phyloP scores from a whole-genome alignment of 768 basidiomycete species.

The Leccinum truebloodii region DNA sequence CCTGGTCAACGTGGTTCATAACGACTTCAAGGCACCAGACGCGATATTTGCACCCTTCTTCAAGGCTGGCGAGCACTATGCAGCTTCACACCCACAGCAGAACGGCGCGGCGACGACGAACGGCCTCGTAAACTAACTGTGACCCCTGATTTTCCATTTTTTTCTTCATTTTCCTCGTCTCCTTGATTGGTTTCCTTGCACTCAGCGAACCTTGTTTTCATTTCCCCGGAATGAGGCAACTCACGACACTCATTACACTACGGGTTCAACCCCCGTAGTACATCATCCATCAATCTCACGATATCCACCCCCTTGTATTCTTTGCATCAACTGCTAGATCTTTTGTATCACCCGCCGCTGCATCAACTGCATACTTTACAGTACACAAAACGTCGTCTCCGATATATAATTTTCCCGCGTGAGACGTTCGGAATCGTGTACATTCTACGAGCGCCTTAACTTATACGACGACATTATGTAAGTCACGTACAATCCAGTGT shows the following conservation, averaged over 20 bases:
- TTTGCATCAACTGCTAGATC: slow-evolving; percentile 30
- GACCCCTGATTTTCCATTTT: neutral
- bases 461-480: slow-evolving; percentile 3
- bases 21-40: slow-evolving; percentile 84
- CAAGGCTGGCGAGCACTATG: slow-evolving; percentile 68
- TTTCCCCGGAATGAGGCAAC: slow-evolving; percentile 28
- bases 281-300: slow-evolving; percentile 30
- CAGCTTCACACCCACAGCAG: slow-evolving; percentile 37
- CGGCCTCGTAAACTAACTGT: slow-evolving; percentile 33
- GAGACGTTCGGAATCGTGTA: slow-evolving; percentile 18
- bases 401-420: slow-evolving; percentile 16
- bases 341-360: slow-evolving; percentile 34
- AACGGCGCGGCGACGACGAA: slow-evolving; percentile 38
- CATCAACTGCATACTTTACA: slow-evolving; percentile 59
- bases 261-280: slow-evolving; percentile 88
- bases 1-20: slow-evolving; percentile 96
- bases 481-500: neutral
- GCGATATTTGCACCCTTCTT: slow-evolving; percentile 89
- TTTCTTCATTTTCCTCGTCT: neutral
- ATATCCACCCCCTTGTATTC: slow-evolving; percentile 24
- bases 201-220: slow-evolving; percentile 1
- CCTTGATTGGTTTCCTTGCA: neutral
- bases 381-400: slow-evolving; percentile 7
- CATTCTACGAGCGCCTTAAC: slow-evolving; percentile 16
- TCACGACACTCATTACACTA: slow-evolving; percentile 36